Percentiles rank a stretch among this genome's conserved stretches.
Evolutionary conservation across 1,139 yeast genomes (phyloP).

Genomic region (Candida dubliniensis): DNA sequence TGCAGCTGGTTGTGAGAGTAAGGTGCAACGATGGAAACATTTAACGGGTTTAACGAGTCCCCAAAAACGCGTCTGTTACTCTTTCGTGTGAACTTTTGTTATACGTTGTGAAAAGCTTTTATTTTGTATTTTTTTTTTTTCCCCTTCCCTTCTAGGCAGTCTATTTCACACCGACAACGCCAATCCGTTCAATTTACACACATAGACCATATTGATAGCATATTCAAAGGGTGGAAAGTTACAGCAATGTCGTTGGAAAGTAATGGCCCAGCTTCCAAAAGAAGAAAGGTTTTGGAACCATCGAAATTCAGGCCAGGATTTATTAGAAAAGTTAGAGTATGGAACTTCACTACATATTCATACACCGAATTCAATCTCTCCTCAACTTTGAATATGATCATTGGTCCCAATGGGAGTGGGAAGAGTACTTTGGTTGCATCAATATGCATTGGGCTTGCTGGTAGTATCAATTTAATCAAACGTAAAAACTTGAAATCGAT

Average conservation of each 20-base stretch:
- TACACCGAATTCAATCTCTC: slow-evolving; percentile 76
- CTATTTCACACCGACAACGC: too few relatives aligned
- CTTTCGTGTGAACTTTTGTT: too few relatives aligned
- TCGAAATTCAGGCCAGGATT: slow-evolving; percentile 55
- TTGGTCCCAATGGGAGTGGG: slow-evolving; percentile 98
- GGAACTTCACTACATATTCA: slow-evolving; percentile 81
- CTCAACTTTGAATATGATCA: slow-evolving; percentile 86
- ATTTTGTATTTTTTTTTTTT: too few relatives aligned
- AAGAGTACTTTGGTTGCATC: slow-evolving; percentile 94
- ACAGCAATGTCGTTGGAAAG: neutral
- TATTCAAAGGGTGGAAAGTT: too few relatives aligned
- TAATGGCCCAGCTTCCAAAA: slow-evolving; percentile 4
- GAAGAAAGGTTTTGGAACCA: slow-evolving; percentile 7
- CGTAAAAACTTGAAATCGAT: slow-evolving; percentile 72
- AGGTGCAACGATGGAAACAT: too few relatives aligned
- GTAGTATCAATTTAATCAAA: slow-evolving; percentile 76
- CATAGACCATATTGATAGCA: too few relatives aligned
- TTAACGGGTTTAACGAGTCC: too few relatives aligned
- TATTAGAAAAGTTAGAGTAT: slow-evolving; percentile 62
- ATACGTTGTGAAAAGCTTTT: too few relatives aligned
- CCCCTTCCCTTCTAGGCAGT: too few relatives aligned
- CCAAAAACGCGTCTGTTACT: too few relatives aligned
- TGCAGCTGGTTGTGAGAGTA: too few relatives aligned
- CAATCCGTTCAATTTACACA: too few relatives aligned
- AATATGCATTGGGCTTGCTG: slow-evolving; percentile 85